A percentile compares a stretch with the other conserved stretches of the same genome.
Conservation (phyloP, 208 protist species). For the Strigomonas galati region DNA sequence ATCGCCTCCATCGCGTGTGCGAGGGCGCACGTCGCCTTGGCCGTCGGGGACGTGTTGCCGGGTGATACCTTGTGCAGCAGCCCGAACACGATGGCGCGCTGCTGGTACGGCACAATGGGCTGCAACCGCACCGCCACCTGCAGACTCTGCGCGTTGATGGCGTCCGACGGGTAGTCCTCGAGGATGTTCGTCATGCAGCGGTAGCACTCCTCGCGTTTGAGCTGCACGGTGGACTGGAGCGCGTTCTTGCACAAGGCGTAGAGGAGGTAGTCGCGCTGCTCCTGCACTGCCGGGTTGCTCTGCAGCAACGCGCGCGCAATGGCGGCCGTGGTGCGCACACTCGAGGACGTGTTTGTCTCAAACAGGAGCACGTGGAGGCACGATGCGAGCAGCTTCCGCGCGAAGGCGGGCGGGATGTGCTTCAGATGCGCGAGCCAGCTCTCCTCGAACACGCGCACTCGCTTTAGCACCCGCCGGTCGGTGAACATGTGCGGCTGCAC, state of each 20-base stretch:
- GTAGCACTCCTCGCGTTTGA: conserved; percentile 58
- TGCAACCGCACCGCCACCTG: conserved; percentile 32
- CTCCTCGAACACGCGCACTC: conserved; percentile 57
- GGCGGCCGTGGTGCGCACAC: conserved; percentile 45
- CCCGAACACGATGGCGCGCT: conserved; percentile 55
- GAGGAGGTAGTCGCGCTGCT: conserved; percentile 56
- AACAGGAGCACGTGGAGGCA: conserved; percentile 52
- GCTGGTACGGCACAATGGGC: conserved; percentile 61
- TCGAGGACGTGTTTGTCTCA: conserved; percentile 29
- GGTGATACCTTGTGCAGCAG: conserved; percentile 54
- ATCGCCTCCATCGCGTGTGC: conserved; percentile 55
- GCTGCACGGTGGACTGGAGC: conserved; percentile 10
- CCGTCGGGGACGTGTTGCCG: conserved; percentile 30
- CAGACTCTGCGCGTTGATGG: conserved; percentile 50
- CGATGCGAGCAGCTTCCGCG: conserved; percentile 28
- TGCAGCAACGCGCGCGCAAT: conserved; percentile 63
- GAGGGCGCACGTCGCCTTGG: conserved; percentile 55
- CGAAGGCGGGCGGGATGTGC: conserved; percentile 25
- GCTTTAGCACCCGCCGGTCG: conserved; percentile 28
- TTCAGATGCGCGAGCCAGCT: conserved; percentile 54
- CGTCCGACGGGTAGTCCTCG: conserved; percentile 36
- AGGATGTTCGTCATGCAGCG: conserved; percentile 48
- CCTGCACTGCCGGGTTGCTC: conserved; percentile 23
- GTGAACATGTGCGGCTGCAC: conserved; percentile 35
- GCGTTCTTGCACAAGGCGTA: conserved; percentile 66